A percentile compares a stretch with the other conserved stretches of the same genome.
phyloP scores from a whole-genome alignment of 805 yeast species.

The Cyberlindnera bimundalis region DNA sequence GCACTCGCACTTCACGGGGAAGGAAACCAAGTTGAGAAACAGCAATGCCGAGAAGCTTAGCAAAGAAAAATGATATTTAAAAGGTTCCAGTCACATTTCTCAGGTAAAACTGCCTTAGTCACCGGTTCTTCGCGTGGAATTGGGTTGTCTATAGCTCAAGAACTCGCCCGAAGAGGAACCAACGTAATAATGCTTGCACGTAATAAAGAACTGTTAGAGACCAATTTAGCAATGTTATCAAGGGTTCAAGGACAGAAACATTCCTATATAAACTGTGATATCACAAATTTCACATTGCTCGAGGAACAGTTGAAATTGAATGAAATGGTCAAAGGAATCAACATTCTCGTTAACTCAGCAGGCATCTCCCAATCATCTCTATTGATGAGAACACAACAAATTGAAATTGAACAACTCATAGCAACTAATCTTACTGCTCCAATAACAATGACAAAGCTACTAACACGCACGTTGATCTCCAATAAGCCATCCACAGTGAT shows the following conservation, averaged over 20 bases:
- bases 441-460: slow-evolving; percentile 51
- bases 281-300: slow-evolving; percentile 12
- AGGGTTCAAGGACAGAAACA: slow-evolving; percentile 18
- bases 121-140: slow-evolving; percentile 74
- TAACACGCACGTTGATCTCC: slow-evolving; percentile 49
- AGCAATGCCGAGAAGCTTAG: too few relatives aligned
- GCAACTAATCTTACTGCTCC: slow-evolving; percentile 59
- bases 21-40: too few relatives aligned
- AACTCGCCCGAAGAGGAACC: slow-evolving; percentile 50
- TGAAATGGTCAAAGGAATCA: slow-evolving; percentile 15
- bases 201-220: slow-evolving; percentile 34
- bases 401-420: slow-evolving; percentile 44
- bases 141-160: slow-evolving; percentile 53
- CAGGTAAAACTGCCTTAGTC: slow-evolving; percentile 43
- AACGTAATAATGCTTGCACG: slow-evolving; percentile 50
- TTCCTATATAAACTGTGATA: slow-evolving; percentile 17
- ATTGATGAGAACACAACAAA: slow-evolving; percentile 39
- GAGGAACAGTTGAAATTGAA: background rate
- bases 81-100: background rate
- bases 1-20: too few relatives aligned
- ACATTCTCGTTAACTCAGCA: slow-evolving; percentile 40
- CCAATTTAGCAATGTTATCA: slow-evolving; percentile 18
- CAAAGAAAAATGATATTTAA: background rate
- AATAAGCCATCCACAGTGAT: slow-evolving; percentile 40
- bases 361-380: slow-evolving; percentile 60